Conservation (phyloP, 495 filamentous ascomycete genomes). For the Pyrenopolyporus hunteri region DNA sequence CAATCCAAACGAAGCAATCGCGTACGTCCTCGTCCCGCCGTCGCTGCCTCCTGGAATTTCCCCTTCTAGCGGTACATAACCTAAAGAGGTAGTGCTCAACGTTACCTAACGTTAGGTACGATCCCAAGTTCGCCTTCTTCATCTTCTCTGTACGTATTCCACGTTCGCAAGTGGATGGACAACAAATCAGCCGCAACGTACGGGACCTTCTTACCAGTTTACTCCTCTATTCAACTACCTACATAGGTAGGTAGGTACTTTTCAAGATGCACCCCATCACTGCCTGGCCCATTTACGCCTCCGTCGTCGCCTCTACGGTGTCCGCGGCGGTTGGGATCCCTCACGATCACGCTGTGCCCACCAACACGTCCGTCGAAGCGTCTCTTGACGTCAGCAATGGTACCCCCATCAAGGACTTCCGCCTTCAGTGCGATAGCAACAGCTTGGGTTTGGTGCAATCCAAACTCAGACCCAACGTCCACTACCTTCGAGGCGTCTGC, state of each 20-base stretch:
- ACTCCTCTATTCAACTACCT: too few relatives aligned
- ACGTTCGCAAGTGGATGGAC: background rate
- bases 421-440: slow-evolving; percentile 3
- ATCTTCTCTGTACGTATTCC: too few relatives aligned
- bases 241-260: too few relatives aligned
- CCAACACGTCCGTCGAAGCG: background rate
- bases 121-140: too few relatives aligned
- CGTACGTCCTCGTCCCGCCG: background rate
- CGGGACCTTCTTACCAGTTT: too few relatives aligned
- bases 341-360: background rate
- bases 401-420: slow-evolving; percentile 9
- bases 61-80: background rate
- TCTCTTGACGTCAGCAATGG: background rate
- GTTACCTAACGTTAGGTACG: too few relatives aligned
- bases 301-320: background rate
- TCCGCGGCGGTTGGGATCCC: background rate
- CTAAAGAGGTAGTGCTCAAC: too few relatives aligned
- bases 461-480: background rate
- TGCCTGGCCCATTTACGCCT: background rate
- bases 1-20: background rate
- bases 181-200: background rate
- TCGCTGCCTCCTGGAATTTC: background rate
- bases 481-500: slow-evolving; percentile 20
- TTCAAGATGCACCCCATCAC: slow-evolving; percentile 8
- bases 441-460: slow-evolving; percentile 8